Evolutionary conservation across 148 eudicot species (phyloP).

Genomic region (Persicaria maculosa): DNA sequence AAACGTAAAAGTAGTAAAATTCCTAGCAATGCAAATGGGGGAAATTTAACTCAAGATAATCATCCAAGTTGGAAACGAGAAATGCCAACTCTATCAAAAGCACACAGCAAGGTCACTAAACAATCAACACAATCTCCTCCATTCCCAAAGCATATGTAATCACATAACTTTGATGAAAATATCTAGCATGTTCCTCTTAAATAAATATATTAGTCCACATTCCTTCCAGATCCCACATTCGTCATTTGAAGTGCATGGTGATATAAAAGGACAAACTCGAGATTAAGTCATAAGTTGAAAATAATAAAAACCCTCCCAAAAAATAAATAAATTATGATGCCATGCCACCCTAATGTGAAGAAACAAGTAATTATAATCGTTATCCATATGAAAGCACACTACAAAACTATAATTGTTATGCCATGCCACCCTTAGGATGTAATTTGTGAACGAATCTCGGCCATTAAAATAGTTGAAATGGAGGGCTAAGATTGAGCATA

Average conservation of each 20-base stretch:
- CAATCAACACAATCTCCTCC: background rate
- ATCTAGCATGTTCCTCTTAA: background rate
- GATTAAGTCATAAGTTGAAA: background rate
- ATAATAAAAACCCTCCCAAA: background rate
- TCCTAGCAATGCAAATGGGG: background rate
- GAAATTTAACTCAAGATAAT: background rate
- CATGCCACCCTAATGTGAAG: constrained; percentile 1
- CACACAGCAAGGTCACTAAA: background rate
- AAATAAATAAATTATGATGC: background rate
- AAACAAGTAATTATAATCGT: background rate
- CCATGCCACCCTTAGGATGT: no score
- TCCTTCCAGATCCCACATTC: background rate
- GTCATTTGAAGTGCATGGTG: background rate
- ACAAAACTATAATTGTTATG: background rate
- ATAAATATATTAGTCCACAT: background rate
- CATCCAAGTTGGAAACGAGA: background rate
- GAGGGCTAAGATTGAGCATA: no score
- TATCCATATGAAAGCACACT: background rate
- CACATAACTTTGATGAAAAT: background rate
- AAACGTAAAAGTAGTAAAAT: background rate
- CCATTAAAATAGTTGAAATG: no score
- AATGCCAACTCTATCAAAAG: background rate
- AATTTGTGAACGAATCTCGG: no score
- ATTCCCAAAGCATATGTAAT: constrained; percentile 3
- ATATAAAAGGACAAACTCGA: background rate